A percentile compares a stretch with the other conserved stretches of the same genome.
These are phyloP conservation scores for Eucalyptus pumila DNA, from an alignment of 345 rosid genomes.

Conservation along the genomic window DNA sequence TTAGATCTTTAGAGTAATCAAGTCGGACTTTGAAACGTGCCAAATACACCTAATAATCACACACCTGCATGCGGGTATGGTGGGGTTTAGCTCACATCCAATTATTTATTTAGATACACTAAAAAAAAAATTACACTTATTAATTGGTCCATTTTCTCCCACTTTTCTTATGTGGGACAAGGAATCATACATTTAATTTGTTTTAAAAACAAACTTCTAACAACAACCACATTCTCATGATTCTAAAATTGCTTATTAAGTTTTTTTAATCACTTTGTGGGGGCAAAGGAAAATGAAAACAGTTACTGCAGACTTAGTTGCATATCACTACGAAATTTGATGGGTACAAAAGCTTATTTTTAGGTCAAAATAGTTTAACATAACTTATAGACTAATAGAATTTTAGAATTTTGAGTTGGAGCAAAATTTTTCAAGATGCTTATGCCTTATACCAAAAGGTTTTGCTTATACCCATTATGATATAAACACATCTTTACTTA, in stretches of 20 bases:
- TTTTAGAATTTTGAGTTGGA: background rate
- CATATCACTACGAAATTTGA: background rate
- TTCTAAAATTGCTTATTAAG: background rate
- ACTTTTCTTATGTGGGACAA: no score
- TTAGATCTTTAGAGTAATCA: no score
- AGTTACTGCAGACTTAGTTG: background rate
- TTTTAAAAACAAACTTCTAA: no score
- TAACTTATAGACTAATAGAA: background rate
- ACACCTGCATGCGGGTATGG: no score
- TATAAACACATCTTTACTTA: background rate
- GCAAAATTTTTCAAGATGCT: background rate
- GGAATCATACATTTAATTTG: no score
- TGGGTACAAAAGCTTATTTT: background rate
- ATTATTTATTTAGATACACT: no score
- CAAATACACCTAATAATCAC: no score
- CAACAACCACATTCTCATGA: background rate
- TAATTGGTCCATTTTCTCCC: fast-evolving
- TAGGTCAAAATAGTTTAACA: background rate
- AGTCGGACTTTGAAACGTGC: no score
- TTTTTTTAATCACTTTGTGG: background rate
- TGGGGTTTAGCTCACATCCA: no score
- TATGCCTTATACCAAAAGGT: background rate
- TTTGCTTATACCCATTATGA: background rate
- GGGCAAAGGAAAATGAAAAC: background rate
- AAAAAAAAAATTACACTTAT: no score